Evolutionary conservation across 2,329 filamentous ascomycete species (phyloP), one percentile per base, ranked within the genome.

Genomic region (Pestalotiopsis sp.): DNA sequence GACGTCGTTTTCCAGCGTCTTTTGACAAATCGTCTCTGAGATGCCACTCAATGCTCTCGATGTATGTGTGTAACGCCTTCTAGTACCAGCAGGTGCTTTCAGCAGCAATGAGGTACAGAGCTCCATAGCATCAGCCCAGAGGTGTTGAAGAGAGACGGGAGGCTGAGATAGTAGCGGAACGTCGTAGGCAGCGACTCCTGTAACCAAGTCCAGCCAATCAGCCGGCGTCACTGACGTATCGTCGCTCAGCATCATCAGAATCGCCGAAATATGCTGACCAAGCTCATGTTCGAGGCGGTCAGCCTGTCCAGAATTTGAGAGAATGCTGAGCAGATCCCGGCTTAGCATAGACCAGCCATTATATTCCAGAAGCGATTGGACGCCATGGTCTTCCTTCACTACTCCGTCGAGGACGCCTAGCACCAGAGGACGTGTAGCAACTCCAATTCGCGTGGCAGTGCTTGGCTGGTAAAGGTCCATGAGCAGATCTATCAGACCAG

Each of bases 401-500:
- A 91, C 79, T 0, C 87, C 90, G 73, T 91, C 88, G 0, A 91
- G 78, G 0, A 87, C 88, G 5, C 89, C 86, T 3, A 92, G 80
- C 1, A 90, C 80, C 0, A 89, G 83, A 2, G 84, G 84, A 4
- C 88, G 83, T n/a, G 65, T 60, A 11, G 65, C 52, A 25, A 60
- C n/a, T 20, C 56, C 65, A 23, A 59, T 31, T 25, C 56, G 9
- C 14, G 41, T 36, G 23, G 65, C 56, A 7, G 65, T 39, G 25
- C n/a, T 79, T 2, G 74, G 75, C 59, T 81, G 81, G 76, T 92
- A 92, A 0, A 92, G 80, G 13, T 90, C 89, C 66, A 91, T 75
- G 39, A 92, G 82, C 82, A 92, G 86, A 72, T 92, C 91, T 69
- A 84, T 85, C 64, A 92, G 78, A 0, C 89, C 89, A 0, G 85